Evolutionary conservation across 1,284 basidiomycete species (phyloP).

Genomic region (Puccinia novopanici): DNA sequence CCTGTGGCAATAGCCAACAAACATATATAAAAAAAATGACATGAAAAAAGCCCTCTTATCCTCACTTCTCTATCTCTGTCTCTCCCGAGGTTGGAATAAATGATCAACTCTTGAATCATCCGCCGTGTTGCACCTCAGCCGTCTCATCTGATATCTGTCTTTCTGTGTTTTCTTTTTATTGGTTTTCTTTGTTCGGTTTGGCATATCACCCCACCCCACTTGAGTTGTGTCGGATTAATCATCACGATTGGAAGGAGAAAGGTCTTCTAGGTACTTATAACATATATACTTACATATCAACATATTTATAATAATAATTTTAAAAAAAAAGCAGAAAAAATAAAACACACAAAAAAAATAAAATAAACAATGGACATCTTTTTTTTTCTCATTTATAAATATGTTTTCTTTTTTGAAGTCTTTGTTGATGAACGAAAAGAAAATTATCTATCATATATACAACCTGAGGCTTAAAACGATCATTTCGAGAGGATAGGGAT

Average conservation of each 20-base stretch:
- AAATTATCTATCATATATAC: too few relatives aligned
- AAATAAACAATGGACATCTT: conserved; percentile 8
- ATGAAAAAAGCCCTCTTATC: background rate
- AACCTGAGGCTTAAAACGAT: too few relatives aligned
- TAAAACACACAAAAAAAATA: background rate
- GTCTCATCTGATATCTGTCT: background rate
- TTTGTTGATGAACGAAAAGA: too few relatives aligned
- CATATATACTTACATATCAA: background rate
- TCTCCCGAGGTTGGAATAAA: background rate
- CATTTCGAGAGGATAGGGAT: too few relatives aligned
- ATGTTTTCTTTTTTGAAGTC: background rate
- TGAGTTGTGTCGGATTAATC: conserved; percentile 23
- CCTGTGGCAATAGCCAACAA: conserved; percentile 24
- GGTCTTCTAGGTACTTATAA: conserved; percentile 16
- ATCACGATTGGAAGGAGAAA: conserved; percentile 28
- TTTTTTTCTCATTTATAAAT: background rate
- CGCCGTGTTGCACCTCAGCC: background rate
- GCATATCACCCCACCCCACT: conserved; percentile 14
- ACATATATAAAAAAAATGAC: background rate
- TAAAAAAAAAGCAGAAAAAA: background rate
- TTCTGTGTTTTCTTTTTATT: background rate
- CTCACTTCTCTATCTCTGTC: background rate
- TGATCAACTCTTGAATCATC: background rate
- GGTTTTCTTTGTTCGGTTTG: conserved; percentile 5
- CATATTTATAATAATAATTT: background rate